Base-by-base conservation (phyloP, 192 early-diverging fungal species). In the Podila epicladia region DNA sequence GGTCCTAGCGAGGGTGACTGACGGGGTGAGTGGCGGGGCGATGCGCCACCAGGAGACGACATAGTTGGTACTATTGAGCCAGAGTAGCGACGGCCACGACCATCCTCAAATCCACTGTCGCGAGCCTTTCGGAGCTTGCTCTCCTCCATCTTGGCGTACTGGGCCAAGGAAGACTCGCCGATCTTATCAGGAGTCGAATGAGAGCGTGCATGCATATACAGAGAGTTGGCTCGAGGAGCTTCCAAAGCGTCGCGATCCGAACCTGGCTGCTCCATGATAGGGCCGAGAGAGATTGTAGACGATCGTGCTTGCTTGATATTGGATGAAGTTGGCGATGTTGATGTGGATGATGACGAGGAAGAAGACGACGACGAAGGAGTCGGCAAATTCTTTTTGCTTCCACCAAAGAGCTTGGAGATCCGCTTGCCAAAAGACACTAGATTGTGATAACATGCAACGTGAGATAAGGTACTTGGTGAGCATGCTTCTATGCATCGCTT, bases 381-480 rank as follows among this genome's bases (percentile, higher is more conserved):
- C 33, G 31, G 32, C 19, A 48, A 12, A 15, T 32, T 26, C 24
- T 51, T 53, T 58, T n/a, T 38, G 48, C 17, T 70, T 29, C 58
- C 61, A 19, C 70, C 55, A 64, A 80, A 80, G 22, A 80, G 67
- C 26, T 31, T 38, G 11, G 77, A 80, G 35, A 80, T 80, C 26
- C 77, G 59, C 71, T 80, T 80, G 13, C 77, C 77, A 20, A 80
- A 35, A 1, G 77, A 72, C 29, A 80, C 77, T 80, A 65, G 8
- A 55, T 20, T 31, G 59, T 15, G 31, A 31, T 26, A 61, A 20
- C 26, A 61, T 15, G 28, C 6, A 61, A 7, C 0, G 29, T 20
- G 5, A 12, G 24, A 55, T n/a, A 55, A 24, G 20, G 8, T 9
- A 26, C 11, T 55, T 12, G 20, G 20, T 55, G 20, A 55, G 53